Evolutionary conservation across 768 basidiomycete species (phyloP), one percentile per base, ranked within the genome.

Genomic region (Kockovaella imperatae): DNA sequence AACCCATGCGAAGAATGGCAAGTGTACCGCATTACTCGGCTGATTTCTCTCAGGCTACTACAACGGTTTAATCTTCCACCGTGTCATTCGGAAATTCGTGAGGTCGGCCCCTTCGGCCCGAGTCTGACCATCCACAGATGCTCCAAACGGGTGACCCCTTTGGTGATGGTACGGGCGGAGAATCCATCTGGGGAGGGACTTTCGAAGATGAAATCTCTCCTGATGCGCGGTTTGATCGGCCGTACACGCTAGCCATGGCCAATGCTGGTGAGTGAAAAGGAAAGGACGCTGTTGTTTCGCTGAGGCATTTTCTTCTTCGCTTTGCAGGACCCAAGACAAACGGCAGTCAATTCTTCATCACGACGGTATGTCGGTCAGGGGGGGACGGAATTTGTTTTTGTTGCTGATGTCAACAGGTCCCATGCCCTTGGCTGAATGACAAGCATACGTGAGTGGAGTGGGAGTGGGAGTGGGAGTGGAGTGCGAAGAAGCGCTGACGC

Each of bases 311-410:
- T n/a, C n/a, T n/a, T n/a, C n/a, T n/a, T n/a, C n/a, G n/a, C 20
- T 14, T 24, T 62, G 86, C 86, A 4, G 91, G 90, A 3, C 82
- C 87, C 5, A 74, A 73, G 36, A 95, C 91, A 29, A 96, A 96
- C 67, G 93, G 90, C 0, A 90, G 87, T 1, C 93, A 99, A 66
- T 99, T 96, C 76, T 99, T 96, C 75, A 88, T 97, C 68, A 96
- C 91, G 6, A 95, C 90, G 4, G 90, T n/a, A n/a, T n/a, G n/a
- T n/a, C n/a, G n/a, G n/a, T n/a, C n/a, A n/a, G n/a, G n/a, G n/a
- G n/a, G n/a, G n/a, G n/a, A n/a, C n/a, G n/a, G n/a, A n/a, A n/a
- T n/a, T n/a, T n/a, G n/a, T n/a, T n/a, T n/a, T n/a, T n/a, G n/a
- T n/a, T n/a, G n/a, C n/a, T n/a, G n/a, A n/a, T n/a, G n/a, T n/a